Evolutionary conservation across 192 early-diverging fungal genomes (phyloP).

Genomic region (Kickxella alabastrina): DNA sequence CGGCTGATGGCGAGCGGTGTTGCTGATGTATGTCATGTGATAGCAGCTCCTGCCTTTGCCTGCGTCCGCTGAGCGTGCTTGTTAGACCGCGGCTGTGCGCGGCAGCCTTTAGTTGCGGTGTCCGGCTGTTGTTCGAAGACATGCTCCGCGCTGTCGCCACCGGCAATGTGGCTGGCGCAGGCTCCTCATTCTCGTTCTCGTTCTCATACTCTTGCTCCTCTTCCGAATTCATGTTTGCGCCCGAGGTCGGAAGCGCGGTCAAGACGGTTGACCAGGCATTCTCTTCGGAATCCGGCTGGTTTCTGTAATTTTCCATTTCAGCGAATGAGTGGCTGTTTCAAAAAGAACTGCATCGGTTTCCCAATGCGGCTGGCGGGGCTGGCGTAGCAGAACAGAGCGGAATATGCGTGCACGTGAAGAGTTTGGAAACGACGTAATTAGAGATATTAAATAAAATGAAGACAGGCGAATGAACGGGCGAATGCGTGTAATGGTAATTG

Average conservation of each 20-base stretch:
- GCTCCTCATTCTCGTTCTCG: not conserved
- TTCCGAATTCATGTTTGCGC: not conserved
- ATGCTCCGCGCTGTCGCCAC: constrained; percentile 3
- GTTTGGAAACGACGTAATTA: no score
- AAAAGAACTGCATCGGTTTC: no score
- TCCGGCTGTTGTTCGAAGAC: not conserved
- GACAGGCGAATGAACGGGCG: no score
- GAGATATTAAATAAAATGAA: not conserved
- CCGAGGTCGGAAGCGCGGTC: constrained; percentile 7
- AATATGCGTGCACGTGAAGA: no score
- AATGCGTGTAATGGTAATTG: no score
- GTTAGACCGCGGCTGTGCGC: constrained; percentile 42
- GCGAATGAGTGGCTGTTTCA: no score
- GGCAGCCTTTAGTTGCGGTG: not conserved
- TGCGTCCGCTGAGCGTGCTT: constrained; percentile 39
- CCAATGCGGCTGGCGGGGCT: no score
- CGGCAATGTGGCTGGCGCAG: constrained; percentile 1
- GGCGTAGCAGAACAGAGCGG: no score
- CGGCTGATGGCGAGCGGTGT: constrained; percentile 3
- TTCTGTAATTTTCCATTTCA: constrained; percentile 7
- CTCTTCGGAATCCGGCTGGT: constrained; percentile 9
- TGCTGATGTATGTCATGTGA: constrained; percentile 6
- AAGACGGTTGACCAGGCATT: constrained; percentile 42
- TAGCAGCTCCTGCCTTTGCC: constrained; percentile 21
- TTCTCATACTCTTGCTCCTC: no score